Evolutionary conservation across 1,284 basidiomycete genomes (phyloP).

Genomic region (Cerrena zonata): DNA sequence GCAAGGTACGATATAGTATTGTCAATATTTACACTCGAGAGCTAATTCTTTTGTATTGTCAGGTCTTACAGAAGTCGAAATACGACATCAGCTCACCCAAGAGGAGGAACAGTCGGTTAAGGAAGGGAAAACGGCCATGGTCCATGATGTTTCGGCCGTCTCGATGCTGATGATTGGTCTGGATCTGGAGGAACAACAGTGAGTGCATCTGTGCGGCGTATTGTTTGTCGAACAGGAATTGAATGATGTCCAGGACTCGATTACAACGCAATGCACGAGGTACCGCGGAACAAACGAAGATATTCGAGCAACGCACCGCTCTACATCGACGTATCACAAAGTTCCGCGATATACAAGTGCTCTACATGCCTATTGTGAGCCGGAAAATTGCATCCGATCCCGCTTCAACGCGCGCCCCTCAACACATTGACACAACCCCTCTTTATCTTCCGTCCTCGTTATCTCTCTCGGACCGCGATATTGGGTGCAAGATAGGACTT

Average conservation of each 20-base stretch:
- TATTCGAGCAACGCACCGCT: background rate
- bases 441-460: too few relatives aligned
- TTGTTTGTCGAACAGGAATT: background rate
- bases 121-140: background rate
- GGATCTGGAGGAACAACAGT: conserved; percentile 6
- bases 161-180: background rate
- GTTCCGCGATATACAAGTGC: background rate
- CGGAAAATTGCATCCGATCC: too few relatives aligned
- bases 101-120: conserved; percentile 3
- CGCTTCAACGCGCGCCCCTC: too few relatives aligned
- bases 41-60: background rate
- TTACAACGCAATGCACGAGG: too few relatives aligned
- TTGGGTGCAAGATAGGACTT: too few relatives aligned
- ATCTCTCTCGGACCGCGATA: too few relatives aligned
- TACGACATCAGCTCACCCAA: background rate
- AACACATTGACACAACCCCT: too few relatives aligned
- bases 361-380: too few relatives aligned
- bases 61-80: conserved; percentile 7
- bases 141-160: conserved; percentile 1
- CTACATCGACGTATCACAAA: background rate
- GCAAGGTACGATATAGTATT: conserved; percentile 1
- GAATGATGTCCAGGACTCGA: background rate
- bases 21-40: background rate
- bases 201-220: background rate
- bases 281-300: background rate